Base-by-base conservation (phyloP, 192 early-diverging fungal genomes). In the Coemansia sp. region DNA sequence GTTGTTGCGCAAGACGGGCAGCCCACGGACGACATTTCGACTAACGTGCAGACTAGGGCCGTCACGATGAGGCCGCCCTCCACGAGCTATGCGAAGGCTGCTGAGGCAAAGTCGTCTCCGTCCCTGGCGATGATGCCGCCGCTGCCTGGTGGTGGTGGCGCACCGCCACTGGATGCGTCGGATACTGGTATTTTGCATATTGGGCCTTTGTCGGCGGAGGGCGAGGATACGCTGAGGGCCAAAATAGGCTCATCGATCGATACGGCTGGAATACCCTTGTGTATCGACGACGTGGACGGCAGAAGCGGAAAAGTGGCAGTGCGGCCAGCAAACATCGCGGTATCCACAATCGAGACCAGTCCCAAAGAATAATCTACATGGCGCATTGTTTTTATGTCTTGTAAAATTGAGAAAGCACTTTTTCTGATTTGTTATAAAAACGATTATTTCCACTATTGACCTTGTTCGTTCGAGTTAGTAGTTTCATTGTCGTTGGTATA, bases 111-210 rank as follows among this genome's bases (percentile, higher is more conserved):
- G 23, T 21, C 23, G 21, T 52, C 48, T 23, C 48, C 48, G 11
- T 25, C 48, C 12, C 43, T 39, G 33, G 6, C 59, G 3, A 55
- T 43, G 26, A 34, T 43, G 14, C 35, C 62, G 3, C 62, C 39
- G 38, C 36, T 20, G 20, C 18, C 36, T 1, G 20, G 63, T 28
- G 20, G 35, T 42, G 35, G 33, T 7, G 59, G 56, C 1, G 59
- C 63, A 18, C 64, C 68, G 47, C 77, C 72, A 26, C 65, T 79
- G 61, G 77, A 79, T 55, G 77, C 77, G 0, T 79, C 77, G 23
- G 77, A 79, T 37, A 79, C 77, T 14, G 77, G 77, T 5, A 79
- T 79, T 11, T 35, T 79, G 58, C 77, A 79, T 23, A 73, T 79
- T 42, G 37, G 47, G 2, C 61, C 72, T 1, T 61, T 65, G 4